phyloP scores from a whole-genome alignment of 371 early-diverging fungal genomes.

The Chytridiales sp. region DNA sequence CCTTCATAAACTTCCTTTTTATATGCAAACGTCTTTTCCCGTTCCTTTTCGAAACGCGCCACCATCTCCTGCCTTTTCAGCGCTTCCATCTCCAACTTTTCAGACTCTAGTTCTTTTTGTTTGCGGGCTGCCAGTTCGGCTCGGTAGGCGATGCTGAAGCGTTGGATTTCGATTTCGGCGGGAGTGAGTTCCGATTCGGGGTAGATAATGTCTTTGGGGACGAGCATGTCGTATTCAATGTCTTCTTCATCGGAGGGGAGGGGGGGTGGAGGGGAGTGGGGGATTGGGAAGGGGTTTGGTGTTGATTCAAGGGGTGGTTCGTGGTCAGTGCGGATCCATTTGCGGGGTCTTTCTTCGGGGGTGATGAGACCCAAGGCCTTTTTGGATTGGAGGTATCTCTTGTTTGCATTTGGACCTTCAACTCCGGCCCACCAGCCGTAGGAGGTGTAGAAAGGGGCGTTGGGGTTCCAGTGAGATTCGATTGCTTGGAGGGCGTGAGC shows the following conservation, averaged over 20 bases:
- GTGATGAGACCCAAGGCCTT: too few species aligned
- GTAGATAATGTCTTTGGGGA: constrained; percentile 25
- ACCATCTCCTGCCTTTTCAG: not conserved
- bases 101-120: not conserved
- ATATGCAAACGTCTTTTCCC: constrained; percentile 8
- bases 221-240: too few species aligned
- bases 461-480: constrained; percentile 21
- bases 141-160: constrained; percentile 27
- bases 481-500: constrained; percentile 15
- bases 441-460: constrained; percentile 13
- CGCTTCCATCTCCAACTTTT: not conserved
- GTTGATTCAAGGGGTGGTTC: too few species aligned
- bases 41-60: not conserved
- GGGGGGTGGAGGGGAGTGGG: too few species aligned
- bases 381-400: too few species aligned
- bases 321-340: not conserved
- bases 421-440: constrained; percentile 27
- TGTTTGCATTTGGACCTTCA: too few species aligned
- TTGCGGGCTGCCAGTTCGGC: too few species aligned
- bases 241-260: too few species aligned
- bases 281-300: too few species aligned
- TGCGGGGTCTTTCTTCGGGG: constrained; percentile 18
- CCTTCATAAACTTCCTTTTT: constrained; percentile 15
- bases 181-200: constrained; percentile 30
- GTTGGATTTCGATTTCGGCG: constrained; percentile 31